Conservation (phyloP, 352 stramenopile species). For the Globisporangium middletonii region DNA sequence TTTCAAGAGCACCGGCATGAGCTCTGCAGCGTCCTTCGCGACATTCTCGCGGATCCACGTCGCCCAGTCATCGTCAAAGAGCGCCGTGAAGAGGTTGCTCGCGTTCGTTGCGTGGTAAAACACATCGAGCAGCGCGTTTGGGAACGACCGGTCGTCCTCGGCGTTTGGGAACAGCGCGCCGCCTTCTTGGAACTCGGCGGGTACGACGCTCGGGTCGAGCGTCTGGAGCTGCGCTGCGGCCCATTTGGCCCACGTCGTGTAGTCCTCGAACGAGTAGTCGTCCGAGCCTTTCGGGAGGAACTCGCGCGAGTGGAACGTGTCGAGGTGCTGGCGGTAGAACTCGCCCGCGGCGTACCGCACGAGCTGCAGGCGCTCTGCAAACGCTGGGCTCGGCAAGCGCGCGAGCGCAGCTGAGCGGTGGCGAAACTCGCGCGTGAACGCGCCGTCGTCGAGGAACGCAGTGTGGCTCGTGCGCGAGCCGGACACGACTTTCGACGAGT, state of each 20-base stretch:
- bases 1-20: conserved; percentile 40
- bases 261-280: conserved; percentile 46
- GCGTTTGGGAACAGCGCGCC: conserved; percentile 51
- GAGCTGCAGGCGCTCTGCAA: conserved; percentile 65
- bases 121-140: conserved; percentile 51
- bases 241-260: conserved; percentile 60
- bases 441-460: conserved; percentile 56
- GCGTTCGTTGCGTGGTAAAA: conserved; percentile 48
- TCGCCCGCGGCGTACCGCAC: conserved; percentile 74
- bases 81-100: conserved; percentile 53
- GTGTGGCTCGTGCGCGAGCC: conserved; percentile 75
- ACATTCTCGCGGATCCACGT: conserved; percentile 60
- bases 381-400: conserved; percentile 64
- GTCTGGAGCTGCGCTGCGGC: conserved; percentile 38
- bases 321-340: conserved; percentile 79
- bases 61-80: conserved; percentile 46
- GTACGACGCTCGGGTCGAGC: conserved; percentile 35
- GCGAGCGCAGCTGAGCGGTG: conserved; percentile 50
- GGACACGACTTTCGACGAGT: conserved; percentile 55
- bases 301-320: conserved; percentile 74
- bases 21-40: conserved; percentile 36
- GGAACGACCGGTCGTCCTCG: conserved; percentile 47
- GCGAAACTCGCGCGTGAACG: conserved; percentile 72
- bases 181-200: conserved; percentile 53
- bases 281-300: conserved; percentile 49